A percentile compares a stretch with the other conserved stretches of the same genome.
Conservation (phyloP, 139 green algal genomes). For the Chlorella sp. region DNA sequence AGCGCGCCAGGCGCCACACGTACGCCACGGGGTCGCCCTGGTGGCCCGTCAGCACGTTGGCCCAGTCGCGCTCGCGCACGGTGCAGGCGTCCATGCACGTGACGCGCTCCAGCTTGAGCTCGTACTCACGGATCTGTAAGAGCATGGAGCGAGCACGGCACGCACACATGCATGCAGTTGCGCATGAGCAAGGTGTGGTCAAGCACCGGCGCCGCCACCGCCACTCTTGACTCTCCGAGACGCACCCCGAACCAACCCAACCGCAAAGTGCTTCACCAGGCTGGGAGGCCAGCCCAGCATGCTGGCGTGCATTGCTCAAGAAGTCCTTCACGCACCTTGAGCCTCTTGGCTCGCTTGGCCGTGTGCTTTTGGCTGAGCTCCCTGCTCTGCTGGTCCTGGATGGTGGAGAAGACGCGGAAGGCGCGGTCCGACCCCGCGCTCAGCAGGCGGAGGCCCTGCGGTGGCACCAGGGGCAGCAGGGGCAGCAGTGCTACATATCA, state of each 20-base stretch:
- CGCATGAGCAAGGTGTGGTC: too few relatives aligned
- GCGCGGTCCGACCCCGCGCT: constrained; percentile 81
- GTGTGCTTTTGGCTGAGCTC: constrained; percentile 88
- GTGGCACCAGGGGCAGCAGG: too few relatives aligned
- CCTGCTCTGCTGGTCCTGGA: constrained; percentile 88
- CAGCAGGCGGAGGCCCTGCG: constrained; percentile 65
- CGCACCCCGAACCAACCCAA: too few relatives aligned
- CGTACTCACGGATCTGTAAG: constrained; percentile 41
- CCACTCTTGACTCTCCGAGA: too few relatives aligned
- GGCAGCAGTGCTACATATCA: too few relatives aligned
- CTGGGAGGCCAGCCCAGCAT: too few relatives aligned
- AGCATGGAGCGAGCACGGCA: too few relatives aligned
- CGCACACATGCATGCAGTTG: too few relatives aligned
- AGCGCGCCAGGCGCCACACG: constrained; percentile 84
- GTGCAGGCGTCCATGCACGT: constrained; percentile 52
- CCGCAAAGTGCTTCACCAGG: too few relatives aligned
- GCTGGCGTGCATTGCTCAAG: too few relatives aligned
- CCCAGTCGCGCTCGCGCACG: constrained; percentile 92
- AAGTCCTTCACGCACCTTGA: too few relatives aligned
- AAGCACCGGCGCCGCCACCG: too few relatives aligned
- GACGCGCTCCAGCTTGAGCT: constrained; percentile 83
- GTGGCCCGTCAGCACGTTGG: constrained; percentile 92
- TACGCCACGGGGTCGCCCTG: constrained; percentile 77
- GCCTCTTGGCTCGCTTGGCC: constrained; percentile 42
- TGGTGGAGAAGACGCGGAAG: constrained; percentile 84